Evolutionary conservation across 257 asterid species (phyloP).

Genomic region (Capsicum chinense): DNA sequence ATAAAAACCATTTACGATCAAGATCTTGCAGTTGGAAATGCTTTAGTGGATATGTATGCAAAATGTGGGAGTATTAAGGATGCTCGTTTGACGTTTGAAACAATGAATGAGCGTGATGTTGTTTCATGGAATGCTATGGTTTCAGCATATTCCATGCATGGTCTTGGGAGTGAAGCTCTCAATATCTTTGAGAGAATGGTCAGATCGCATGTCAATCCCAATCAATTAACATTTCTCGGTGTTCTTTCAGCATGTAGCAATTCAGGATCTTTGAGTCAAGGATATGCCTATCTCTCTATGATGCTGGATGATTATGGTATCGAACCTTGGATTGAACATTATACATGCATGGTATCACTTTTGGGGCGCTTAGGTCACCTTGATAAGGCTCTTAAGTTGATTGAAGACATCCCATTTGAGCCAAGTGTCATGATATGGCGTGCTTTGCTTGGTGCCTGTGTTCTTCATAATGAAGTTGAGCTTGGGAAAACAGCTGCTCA

Average conservation of each 20-base stretch:
- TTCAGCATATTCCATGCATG: conserved; percentile 93
- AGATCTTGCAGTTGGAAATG: conserved; percentile 77
- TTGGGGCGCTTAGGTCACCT: conserved; percentile 82
- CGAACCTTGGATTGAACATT: conserved; percentile 85
- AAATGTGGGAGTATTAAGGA: conserved; percentile 81
- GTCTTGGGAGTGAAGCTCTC: conserved; percentile 81
- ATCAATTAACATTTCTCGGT: conserved; percentile 76
- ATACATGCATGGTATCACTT: conserved; percentile 91
- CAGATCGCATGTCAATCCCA: conserved; percentile 58
- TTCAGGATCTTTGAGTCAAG: conserved; percentile 78
- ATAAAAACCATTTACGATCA: conserved; percentile 64
- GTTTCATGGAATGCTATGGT: conserved; percentile 89
- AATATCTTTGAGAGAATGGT: conserved; percentile 63
- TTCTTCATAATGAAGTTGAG: conserved; percentile 69
- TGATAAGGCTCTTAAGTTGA: conserved; percentile 70
- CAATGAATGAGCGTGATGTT: conserved; percentile 53
- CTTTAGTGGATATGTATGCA: conserved; percentile 88
- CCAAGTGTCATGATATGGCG: conserved; percentile 99
- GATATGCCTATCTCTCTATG: conserved; percentile 61
- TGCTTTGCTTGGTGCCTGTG: conserved; percentile 92
- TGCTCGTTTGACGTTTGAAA: conserved; percentile 72
- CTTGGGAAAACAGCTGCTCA: conserved; percentile 79
- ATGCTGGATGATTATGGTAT: conserved; percentile 67
- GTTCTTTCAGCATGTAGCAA: conserved; percentile 95
- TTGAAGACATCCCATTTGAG: conserved; percentile 66